Percentiles rank a stretch among this genome's conserved stretches.
Evolutionary conservation across 1,284 basidiomycete species (phyloP).

Genomic region (Butyriboletus appendiculatus): DNA sequence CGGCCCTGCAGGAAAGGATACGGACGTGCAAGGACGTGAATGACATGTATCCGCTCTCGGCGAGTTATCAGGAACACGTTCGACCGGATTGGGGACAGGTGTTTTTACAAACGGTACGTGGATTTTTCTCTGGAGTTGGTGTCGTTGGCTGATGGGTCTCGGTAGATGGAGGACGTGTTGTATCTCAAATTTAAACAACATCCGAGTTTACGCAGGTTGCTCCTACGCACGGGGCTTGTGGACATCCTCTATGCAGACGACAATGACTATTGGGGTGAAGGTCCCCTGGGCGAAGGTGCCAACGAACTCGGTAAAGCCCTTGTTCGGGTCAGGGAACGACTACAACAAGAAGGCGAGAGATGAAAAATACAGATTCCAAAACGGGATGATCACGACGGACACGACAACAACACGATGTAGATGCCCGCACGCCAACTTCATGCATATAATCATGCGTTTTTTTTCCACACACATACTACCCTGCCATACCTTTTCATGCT

Average conservation of each 20-base stretch:
- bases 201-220: constrained; percentile 43
- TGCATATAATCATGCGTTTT: not conserved
- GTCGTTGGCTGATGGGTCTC: not conserved
- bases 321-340: constrained; percentile 48
- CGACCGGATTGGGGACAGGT: constrained; percentile 55
- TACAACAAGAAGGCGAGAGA: constrained; percentile 37
- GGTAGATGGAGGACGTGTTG: constrained; percentile 61
- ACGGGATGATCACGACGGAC: not conserved
- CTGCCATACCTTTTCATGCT: not conserved
- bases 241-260: constrained; percentile 52
- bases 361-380: constrained; percentile 3
- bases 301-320: constrained; percentile 63
- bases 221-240: constrained; percentile 50
- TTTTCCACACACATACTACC: not conserved
- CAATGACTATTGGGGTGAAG: constrained; percentile 57
- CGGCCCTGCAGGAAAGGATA: constrained; percentile 55
- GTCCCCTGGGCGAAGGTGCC: constrained; percentile 44
- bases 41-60: constrained; percentile 53
- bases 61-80: constrained; percentile 39
- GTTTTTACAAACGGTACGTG: constrained; percentile 46
- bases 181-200: constrained; percentile 66
- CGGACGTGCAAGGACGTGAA: constrained; percentile 44
- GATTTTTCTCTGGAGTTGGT: not conserved
- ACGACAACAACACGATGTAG: not conserved
- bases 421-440: not conserved